Base-by-base conservation (phyloP, 176 grass and related monocot genomes). In the Puya raimondii region DNA sequence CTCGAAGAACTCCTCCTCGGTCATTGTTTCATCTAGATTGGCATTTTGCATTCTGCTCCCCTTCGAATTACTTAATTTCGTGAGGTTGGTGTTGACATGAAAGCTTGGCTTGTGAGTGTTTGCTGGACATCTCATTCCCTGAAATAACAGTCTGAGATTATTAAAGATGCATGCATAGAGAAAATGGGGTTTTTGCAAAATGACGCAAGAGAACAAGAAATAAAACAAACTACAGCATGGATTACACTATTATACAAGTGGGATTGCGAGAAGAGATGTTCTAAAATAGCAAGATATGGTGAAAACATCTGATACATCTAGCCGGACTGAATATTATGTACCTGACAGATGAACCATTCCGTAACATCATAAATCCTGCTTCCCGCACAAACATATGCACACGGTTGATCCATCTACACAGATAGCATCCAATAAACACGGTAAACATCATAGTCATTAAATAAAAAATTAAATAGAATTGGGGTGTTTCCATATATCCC, bases 41-140 rank as follows among this genome's bases (percentile, higher is more conserved):
- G 66, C 26, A 12, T 67, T 71, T 4, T 82, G 68, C 61, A 66
- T 13, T n/a, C 76, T 59, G 26, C 65, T 81, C 47, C 81, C 89
- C 67, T 93, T 99, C 29, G 86, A 78, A 66, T 70, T 92, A 25
- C 53, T 83, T 64, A 89, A 85, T 73, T 88, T 99, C 48, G 85
- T 73, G 54, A 99, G 16, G 50, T 72, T 99, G 49, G 89, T 79
- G 22, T 93, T 93, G 12, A 93, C 86, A 75, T 99, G 94, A 72
- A 99, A 99, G 70, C 87, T 99, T 14, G 94, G 84, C 48, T 93
- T 99, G 80, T 99, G 94, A 17, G 89, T 92, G 80, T 99, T 99
- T 1, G 78, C 72, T 0, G 84, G 78, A 49, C 94, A 97, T 65
- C 85, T 87, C 86, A 92, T 97, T 86, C 84, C 94, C 94, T 97